A percentile compares a stretch with the other conserved stretches of the same genome.
Evolutionary conservation across 306 rosid species (phyloP).

Genomic region (Alnus glutinosa): DNA sequence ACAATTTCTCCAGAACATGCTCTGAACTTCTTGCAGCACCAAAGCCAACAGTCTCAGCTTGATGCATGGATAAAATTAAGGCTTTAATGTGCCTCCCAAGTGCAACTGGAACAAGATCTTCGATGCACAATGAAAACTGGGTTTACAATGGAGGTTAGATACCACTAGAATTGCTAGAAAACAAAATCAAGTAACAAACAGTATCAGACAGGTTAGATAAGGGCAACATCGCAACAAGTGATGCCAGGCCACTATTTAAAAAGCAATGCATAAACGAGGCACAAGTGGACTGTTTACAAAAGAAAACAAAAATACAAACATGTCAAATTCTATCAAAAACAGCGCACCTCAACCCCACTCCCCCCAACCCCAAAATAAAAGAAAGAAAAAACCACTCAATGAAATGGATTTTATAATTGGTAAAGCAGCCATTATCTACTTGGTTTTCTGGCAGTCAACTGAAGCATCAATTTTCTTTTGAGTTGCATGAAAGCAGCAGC

Average conservation of each 20-base stretch:
- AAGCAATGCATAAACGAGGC: neutral
- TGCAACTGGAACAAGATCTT: conserved; percentile 95
- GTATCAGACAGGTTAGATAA: conserved; percentile 6
- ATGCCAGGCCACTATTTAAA: neutral
- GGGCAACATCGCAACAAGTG: conserved; percentile 1
- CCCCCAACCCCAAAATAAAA: neutral
- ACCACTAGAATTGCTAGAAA: conserved; percentile 13
- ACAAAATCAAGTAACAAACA: conserved; percentile 16
- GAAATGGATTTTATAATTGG: conserved; percentile 2
- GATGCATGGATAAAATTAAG: conserved; percentile 60
- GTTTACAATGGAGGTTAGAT: conserved; percentile 34
- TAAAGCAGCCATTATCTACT: conserved; percentile 20
- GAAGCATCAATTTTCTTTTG: neutral
- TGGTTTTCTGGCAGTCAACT: neutral
- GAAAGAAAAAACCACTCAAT: conserved; percentile 12
- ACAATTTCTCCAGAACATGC: conserved; percentile 75
- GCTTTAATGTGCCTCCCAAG: conserved; percentile 80
- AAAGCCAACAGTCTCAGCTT: conserved; percentile 48
- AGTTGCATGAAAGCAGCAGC: conserved; percentile 21
- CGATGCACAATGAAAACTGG: conserved; percentile 94
- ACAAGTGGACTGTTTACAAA: neutral
- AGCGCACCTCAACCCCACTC: neutral
- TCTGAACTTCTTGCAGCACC: conserved; percentile 51
- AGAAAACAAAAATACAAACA: neutral
- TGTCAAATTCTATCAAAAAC: neutral